Percentiles rank a stretch among this genome's conserved stretches.
phyloP scores from a whole-genome alignment of 2,329 filamentous ascomycete genomes.

The Fusarium fujikuroi region DNA sequence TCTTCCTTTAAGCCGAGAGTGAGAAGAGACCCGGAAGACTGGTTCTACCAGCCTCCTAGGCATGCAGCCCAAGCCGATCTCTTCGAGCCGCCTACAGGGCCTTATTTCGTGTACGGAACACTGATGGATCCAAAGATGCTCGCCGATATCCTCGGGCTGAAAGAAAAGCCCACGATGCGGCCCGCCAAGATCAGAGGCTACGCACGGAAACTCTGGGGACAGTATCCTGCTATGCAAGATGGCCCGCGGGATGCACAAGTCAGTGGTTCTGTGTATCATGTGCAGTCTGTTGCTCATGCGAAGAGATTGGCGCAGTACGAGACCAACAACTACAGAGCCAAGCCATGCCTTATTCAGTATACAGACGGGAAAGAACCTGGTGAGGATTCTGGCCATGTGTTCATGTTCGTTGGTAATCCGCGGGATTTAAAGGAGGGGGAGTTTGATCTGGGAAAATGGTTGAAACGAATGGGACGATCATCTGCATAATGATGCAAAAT shows the following conservation, averaged over 20 bases:
- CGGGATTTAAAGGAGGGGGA: background rate
- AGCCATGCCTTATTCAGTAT: background rate
- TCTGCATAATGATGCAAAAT: background rate
- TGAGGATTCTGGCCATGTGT: background rate
- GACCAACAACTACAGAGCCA: background rate
- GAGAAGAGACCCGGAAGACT: background rate
- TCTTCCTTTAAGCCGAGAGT: background rate
- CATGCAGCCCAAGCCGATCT: background rate
- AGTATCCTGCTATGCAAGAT: background rate
- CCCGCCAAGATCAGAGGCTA: background rate
- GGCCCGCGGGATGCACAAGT: background rate
- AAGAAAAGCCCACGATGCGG: background rate
- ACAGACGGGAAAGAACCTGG: background rate
- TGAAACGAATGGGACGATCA: background rate
- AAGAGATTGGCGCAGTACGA: slow-evolving; percentile 6
- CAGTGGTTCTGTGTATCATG: background rate
- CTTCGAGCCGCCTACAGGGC: background rate
- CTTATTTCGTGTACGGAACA: slow-evolving; percentile 13
- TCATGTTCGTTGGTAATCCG: background rate
- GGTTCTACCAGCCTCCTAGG: background rate
- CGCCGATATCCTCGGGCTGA: background rate
- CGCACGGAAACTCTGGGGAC: slow-evolving; percentile 3
- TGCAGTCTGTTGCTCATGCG: background rate
- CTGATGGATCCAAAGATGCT: slow-evolving; percentile 5
- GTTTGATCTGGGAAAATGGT: background rate